Evolutionary conservation across 345 rosid species (phyloP).

Genomic region (Bruguiera sexangula): DNA sequence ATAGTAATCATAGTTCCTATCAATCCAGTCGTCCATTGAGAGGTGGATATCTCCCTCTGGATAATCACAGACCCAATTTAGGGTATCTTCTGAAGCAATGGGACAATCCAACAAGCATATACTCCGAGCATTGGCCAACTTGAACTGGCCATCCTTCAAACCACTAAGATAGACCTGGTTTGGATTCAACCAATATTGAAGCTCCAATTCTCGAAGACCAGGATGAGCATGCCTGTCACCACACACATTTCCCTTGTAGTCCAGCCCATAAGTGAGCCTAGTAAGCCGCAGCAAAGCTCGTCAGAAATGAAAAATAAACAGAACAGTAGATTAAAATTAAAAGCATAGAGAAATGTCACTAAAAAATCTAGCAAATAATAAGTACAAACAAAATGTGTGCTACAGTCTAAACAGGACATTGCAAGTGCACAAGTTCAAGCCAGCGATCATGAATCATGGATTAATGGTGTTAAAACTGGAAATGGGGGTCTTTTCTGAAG

Average conservation of each 20-base stretch:
- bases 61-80: conserved; percentile 96
- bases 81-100: conserved; percentile 65
- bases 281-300: conserved; percentile 22
- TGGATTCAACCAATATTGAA: conserved; percentile 87
- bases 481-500: too few relatives aligned
- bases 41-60: conserved; percentile 94
- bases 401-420: not conserved
- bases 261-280: conserved; percentile 94
- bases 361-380: not conserved
- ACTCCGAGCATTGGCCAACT: conserved; percentile 73
- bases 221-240: conserved; percentile 81
- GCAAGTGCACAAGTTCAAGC: not conserved
- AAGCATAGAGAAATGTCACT: not conserved
- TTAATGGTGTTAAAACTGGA: too few relatives aligned
- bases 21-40: conserved; percentile 75
- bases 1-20: conserved; percentile 83
- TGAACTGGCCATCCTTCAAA: conserved; percentile 65
- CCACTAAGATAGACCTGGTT: conserved; percentile 96
- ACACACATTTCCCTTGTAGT: conserved; percentile 93
- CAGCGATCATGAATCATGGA: not conserved
- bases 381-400: not conserved
- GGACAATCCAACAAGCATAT: conserved; percentile 95
- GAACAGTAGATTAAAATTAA: not conserved
- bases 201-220: conserved; percentile 68
- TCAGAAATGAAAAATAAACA: not conserved